Evolutionary conservation across 148 eudicot species (phyloP), one percentile per base, ranked within the genome.

Genomic region (Dianthus caryophyllus): DNA sequence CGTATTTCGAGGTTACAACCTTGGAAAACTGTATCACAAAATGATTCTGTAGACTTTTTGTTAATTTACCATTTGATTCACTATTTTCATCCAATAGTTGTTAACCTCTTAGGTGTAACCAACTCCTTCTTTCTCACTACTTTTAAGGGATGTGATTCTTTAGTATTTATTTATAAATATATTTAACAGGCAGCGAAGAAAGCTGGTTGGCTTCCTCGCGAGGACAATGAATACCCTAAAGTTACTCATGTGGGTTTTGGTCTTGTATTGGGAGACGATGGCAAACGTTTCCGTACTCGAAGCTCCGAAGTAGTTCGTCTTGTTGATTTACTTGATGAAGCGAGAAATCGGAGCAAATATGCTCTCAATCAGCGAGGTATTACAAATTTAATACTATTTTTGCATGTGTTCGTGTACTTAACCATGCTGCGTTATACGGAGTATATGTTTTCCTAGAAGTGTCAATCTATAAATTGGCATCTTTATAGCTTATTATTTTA

Each of bases 241-340:
- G n/a, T n/a, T n/a, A n/a, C n/a, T 76, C 96, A 88, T 73, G 96
- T 88, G 9, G 90, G 90, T 18, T 91, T 91, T 80, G 97, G 97
- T 67, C 90, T 91, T 76, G 97, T 88, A 61, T 81, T 88, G 61
- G 96, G 97, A 71, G 88, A 80, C 1, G 96, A 91, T 78, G 92
- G 96, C 46, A 91, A 88, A 46, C 68, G 97, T 52, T 84, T 86
- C 29, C 74, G 88, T 64, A 91, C 97, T 71, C 87, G 92, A 31
- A 78, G 84, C 74, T 71, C 88, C 39, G 97, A 88, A 65, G 89
- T 87, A 57, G 92, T 88, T 44, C 71, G 71, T 41, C 67, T 91
- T 64, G 85, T 84, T 66, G 92, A 88, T 77, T 73, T 91, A 43
- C 90, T 91, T 68, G 92, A 88, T 79, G 92, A 88, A 86, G 97